Percentiles rank a stretch among this genome's conserved stretches.
These are phyloP conservation scores for Coniochaeta hoffmannii DNA, from an alignment of 2,329 filamentous ascomycete species.

Conservation along the genomic window DNA sequence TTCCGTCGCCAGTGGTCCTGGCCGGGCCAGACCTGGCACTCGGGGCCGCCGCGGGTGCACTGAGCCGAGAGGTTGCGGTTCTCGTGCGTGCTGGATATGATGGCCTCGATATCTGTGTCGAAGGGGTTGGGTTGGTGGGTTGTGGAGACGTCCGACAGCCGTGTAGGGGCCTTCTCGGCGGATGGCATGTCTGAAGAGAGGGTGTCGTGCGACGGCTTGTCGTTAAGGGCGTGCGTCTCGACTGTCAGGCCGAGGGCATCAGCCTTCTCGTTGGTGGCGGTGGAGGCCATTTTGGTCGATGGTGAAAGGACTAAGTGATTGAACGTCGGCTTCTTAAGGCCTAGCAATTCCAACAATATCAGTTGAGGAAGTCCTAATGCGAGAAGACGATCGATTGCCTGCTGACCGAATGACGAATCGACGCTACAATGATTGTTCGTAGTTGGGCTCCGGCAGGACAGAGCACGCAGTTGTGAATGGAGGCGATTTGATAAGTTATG, in stretches of 20 bases:
- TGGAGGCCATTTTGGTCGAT: constrained; percentile 14
- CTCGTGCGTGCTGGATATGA: constrained; percentile 29
- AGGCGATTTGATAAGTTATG: background rate
- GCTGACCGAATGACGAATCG: too few relatives aligned
- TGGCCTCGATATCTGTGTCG: constrained; percentile 50
- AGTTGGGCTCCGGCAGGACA: background rate
- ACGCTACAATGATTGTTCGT: background rate
- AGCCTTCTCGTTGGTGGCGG: constrained; percentile 5
- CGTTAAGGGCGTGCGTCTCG: constrained; percentile 11
- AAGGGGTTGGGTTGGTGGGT: constrained; percentile 42
- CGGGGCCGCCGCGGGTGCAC: constrained; percentile 30
- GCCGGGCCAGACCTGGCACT: constrained; percentile 53
- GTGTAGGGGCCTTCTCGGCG: constrained; percentile 13
- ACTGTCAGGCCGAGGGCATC: constrained; percentile 13
- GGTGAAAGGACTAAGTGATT: background rate
- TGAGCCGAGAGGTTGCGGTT: constrained; percentile 24
- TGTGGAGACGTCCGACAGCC: constrained; percentile 28
- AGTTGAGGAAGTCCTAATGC: too few relatives aligned
- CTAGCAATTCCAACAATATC: too few relatives aligned
- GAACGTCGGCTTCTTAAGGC: background rate
- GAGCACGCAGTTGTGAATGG: background rate
- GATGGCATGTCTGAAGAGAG: constrained; percentile 13
- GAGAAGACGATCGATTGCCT: too few relatives aligned
- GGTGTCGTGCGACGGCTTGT: constrained; percentile 18
- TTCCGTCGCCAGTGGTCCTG: constrained; percentile 53